Conservation (phyloP, 2,329 filamentous ascomycete genomes). For the Acarospora socialis region DNA sequence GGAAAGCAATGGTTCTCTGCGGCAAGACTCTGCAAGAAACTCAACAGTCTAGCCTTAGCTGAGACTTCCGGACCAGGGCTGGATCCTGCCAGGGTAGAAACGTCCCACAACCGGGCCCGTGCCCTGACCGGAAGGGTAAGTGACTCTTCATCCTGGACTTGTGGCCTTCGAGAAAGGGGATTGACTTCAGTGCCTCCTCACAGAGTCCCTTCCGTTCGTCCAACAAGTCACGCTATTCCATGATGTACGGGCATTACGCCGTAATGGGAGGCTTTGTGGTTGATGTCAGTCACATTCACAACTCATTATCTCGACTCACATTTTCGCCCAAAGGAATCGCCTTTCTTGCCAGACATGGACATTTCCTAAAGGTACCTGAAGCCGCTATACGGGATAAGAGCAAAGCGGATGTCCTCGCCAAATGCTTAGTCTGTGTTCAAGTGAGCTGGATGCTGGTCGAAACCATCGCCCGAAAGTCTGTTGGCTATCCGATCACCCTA, state of each 20-base stretch:
- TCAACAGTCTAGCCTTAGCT: neutral
- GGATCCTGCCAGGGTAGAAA: too few species aligned
- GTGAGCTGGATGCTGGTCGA: neutral
- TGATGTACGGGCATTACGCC: constrained; percentile 3
- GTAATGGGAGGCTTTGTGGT: constrained; percentile 4
- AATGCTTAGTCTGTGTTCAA: constrained; percentile 1
- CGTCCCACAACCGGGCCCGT: too few species aligned
- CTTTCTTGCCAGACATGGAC: neutral
- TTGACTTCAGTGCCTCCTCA: too few species aligned
- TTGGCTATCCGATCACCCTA: neutral
- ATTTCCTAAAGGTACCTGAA: neutral
- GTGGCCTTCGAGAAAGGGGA: too few species aligned
- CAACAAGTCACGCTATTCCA: neutral
- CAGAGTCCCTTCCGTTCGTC: too few species aligned
- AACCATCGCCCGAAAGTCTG: neutral
- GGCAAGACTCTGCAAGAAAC: neutral
- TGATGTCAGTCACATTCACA: neutral
- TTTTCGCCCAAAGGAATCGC: constrained; percentile 2
- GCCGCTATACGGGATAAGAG: constrained; percentile 1
- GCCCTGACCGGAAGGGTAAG: too few species aligned
- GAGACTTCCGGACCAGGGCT: too few species aligned
- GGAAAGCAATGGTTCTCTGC: constrained; percentile 4
- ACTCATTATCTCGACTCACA: neutral
- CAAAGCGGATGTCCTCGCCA: constrained; percentile 4
- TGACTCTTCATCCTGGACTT: too few species aligned